Evolutionary conservation across 305 asterid genomes (phyloP), one percentile per base, ranked within the genome.

Genomic region (Rubia balearica): DNA sequence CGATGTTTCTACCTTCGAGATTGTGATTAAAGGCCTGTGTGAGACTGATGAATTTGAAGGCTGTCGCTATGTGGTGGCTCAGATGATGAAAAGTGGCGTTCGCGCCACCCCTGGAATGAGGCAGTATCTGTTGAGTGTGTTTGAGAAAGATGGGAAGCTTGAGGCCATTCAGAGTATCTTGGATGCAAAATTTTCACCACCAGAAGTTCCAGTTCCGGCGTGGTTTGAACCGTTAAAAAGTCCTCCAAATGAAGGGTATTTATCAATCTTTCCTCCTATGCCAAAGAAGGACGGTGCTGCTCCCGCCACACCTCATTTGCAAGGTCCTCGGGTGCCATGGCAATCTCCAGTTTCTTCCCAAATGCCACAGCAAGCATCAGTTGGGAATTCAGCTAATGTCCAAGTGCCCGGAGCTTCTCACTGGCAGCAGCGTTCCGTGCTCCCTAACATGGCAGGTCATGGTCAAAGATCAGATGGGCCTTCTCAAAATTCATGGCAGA

Each of bases 1-100:
- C 4, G 97, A 93, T 81, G 94, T 83, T 48, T 85, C 85, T 13
- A 93, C 92, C 7, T 89, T 84, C 74, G 96, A 87, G 65, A 56
- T 88, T 68, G 87, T 93, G 75, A 77, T 87, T 71, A 87, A 84
- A 82, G 97, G 89, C 38, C 86, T 93, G 13, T 85, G 87, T n/a
- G 72, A 73, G 40, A 83, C 76, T 36, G 88, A 88, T 65, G 76
- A 79, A 74, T 82, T 75, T 65, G 91, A 89, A 65, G 84, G 80
- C 33, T 63, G 79, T 42, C 49, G 68, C 70, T 81, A 80, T 76
- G 69, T 90, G 83, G 80, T 83, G 3, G 61, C 77, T 53, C 90
- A 86, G 82, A 90, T 89, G 88, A 79, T 73, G 84, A 82, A 73
- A 69, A 80, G 74, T 49, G 82, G 94, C 49, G 81, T 87, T 62